A percentile compares a stretch with the other conserved stretches of the same genome.
phyloP scores from a whole-genome alignment of 2,329 filamentous ascomycete species.

The Phaeophleospora eucalypticola region DNA sequence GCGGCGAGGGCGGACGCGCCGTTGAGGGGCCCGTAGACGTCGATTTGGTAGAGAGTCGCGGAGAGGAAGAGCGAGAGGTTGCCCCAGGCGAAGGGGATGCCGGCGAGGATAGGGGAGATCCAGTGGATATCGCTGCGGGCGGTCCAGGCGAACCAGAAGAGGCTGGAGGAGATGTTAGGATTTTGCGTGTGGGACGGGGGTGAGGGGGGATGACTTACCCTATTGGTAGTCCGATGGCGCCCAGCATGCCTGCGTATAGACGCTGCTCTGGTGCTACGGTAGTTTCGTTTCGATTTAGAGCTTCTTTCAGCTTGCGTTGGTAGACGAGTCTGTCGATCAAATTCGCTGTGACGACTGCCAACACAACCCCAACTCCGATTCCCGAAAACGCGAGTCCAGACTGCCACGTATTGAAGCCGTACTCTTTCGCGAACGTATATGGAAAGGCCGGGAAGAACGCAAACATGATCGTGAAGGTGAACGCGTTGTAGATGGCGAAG shows the following conservation, averaged over 20 bases:
- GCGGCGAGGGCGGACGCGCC: constrained; percentile 58
- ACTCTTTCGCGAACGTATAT: constrained; percentile 59
- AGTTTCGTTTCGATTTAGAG: constrained; percentile 25
- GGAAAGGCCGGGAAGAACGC: constrained; percentile 34
- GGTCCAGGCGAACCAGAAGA: constrained; percentile 42
- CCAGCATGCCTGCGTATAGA: constrained; percentile 34
- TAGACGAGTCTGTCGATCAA: constrained; percentile 37
- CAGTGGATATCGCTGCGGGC: constrained; percentile 35
- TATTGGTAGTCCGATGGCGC: constrained; percentile 32
- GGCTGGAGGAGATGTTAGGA: constrained; percentile 15
- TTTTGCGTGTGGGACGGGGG: background rate
- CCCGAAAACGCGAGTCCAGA: constrained; percentile 72
- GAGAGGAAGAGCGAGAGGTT: constrained; percentile 34
- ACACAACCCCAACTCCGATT: constrained; percentile 62
- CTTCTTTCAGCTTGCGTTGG: constrained; percentile 29
- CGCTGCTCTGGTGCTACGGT: constrained; percentile 33
- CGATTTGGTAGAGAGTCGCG: constrained; percentile 46
- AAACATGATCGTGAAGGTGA: constrained; percentile 31
- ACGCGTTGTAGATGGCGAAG: constrained; percentile 31
- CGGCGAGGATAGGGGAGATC: constrained; percentile 36
- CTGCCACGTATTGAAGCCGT: constrained; percentile 75
- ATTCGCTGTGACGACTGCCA: constrained; percentile 44
- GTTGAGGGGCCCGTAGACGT: constrained; percentile 51
- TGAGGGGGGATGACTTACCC: constrained; percentile 21
- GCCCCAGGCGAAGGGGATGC: constrained; percentile 29